phyloP scores from a whole-genome alignment of 2,329 filamentous ascomycete genomes.

The Rhexocercosporidium sp. region DNA sequence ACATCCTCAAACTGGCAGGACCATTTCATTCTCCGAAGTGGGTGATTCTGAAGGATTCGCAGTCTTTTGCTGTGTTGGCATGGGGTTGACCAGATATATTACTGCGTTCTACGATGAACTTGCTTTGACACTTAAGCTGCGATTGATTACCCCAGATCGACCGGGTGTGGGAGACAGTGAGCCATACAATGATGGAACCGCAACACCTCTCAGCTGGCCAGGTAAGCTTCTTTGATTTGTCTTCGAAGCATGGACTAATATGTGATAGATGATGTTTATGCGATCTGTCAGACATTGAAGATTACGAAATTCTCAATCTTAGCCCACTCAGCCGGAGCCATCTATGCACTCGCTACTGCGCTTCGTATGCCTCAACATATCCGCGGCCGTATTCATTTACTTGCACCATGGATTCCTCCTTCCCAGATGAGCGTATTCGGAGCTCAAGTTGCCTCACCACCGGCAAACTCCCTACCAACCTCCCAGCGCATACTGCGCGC shows the following conservation, averaged over 20 bases:
- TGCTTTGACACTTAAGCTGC: constrained; percentile 83
- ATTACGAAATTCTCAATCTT: constrained; percentile 97
- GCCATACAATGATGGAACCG: constrained; percentile 78
- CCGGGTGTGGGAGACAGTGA: constrained; percentile 95
- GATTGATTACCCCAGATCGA: constrained; percentile 91
- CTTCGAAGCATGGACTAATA: constrained; percentile 33
- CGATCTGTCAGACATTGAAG: constrained; percentile 88
- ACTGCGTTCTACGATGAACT: constrained; percentile 98
- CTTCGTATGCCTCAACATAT: constrained; percentile 96
- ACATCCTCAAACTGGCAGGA: constrained; percentile 83
- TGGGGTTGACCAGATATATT: constrained; percentile 95
- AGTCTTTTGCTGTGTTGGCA: constrained; percentile 95
- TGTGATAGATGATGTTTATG: constrained; percentile 75
- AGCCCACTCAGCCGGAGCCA: constrained; percentile 95
- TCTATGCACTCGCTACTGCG: constrained; percentile 94
- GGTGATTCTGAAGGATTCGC: constrained; percentile 90
- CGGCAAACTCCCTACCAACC: constrained; percentile 85
- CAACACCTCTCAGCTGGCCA: constrained; percentile 91
- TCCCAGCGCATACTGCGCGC: constrained; percentile 90
- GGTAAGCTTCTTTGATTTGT: constrained; percentile 58
- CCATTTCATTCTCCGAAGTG: constrained; percentile 96
- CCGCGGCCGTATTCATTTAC: constrained; percentile 87
- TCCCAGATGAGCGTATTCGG: constrained; percentile 85
- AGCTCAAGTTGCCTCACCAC: constrained; percentile 74
- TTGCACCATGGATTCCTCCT: constrained; percentile 96